A percentile compares a stretch with the other conserved stretches of the same genome.
Conservation (phyloP, 2,329 filamentous ascomycete species). For the Teratosphaeria gauchensis region DNA sequence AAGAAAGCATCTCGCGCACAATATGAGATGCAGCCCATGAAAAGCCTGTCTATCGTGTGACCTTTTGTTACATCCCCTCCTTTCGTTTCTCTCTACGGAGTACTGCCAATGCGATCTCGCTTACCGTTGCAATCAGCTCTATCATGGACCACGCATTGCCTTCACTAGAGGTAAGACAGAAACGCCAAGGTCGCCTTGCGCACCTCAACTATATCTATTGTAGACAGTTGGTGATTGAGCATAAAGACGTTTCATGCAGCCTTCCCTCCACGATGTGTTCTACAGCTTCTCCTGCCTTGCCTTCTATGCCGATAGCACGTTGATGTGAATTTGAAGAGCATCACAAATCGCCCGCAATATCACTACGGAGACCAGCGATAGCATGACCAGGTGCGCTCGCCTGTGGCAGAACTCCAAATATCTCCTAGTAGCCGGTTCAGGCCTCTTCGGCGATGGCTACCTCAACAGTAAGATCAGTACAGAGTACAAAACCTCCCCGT, state of each 20-base stretch:
- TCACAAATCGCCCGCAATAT: neutral
- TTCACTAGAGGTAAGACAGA: neutral
- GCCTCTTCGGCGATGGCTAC: slow-evolving; percentile 2
- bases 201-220: no score
- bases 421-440: neutral
- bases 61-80: neutral
- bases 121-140: neutral
- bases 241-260: no score
- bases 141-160: neutral
- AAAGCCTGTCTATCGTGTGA: neutral
- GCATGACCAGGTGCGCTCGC: neutral
- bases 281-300: no score
- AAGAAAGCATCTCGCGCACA: neutral
- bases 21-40: neutral
- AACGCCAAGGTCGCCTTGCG: neutral
- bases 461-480: neutral
- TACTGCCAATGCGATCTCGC: neutral
- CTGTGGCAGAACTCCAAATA: neutral
- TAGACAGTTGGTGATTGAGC: no score
- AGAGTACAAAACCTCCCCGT: neutral
- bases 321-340: neutral
- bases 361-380: neutral
- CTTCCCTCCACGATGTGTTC: no score
- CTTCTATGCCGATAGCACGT: no score
- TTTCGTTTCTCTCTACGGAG: neutral